Percentiles rank a stretch among this genome's conserved stretches.
These are phyloP conservation scores for Skeletonema costatum DNA, from an alignment of 108 stramenopile genomes.

Conservation along the genomic window DNA sequence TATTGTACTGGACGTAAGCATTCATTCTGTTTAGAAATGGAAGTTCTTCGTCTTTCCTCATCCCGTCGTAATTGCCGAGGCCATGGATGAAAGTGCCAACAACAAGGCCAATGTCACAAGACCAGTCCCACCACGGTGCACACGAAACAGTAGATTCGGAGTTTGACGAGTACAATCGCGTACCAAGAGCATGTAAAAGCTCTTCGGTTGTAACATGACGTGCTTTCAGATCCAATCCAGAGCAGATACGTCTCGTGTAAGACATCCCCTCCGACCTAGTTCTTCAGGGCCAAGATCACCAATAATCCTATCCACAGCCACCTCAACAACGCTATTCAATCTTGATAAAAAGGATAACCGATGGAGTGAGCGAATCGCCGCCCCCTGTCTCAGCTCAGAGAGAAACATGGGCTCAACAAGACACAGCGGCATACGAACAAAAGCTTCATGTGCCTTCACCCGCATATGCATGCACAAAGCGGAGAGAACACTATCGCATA, in stretches of 20 bases:
- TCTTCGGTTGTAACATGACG: slow-evolving; percentile 78
- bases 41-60: slow-evolving; percentile 77
- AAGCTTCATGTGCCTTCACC: slow-evolving; percentile 53
- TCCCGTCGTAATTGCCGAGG: slow-evolving; percentile 82
- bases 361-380: slow-evolving; percentile 69
- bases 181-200: slow-evolving; percentile 58
- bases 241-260: slow-evolving; percentile 54
- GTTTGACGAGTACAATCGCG: slow-evolving; percentile 25
- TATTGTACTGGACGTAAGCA: slow-evolving; percentile 51
- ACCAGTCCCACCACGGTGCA: slow-evolving; percentile 83
- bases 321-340: slow-evolving; percentile 63
- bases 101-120: slow-evolving; percentile 78
- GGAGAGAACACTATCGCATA: slow-evolving; percentile 59
- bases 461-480: slow-evolving; percentile 61
- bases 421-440: slow-evolving; percentile 64
- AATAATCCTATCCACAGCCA: slow-evolving; percentile 60
- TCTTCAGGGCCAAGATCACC: slow-evolving; percentile 72
- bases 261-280: slow-evolving; percentile 78
- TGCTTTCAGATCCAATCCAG: slow-evolving; percentile 78
- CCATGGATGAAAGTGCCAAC: slow-evolving; percentile 88
- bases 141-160: slow-evolving; percentile 35
- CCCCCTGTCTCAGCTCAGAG: slow-evolving; percentile 58
- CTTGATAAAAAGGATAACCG: slow-evolving; percentile 69
- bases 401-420: slow-evolving; percentile 72
- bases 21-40: slow-evolving; percentile 63